A percentile compares a stretch with the other conserved stretches of the same genome.
Evolutionary conservation across 345 rosid genomes (phyloP).

Genomic region (Psidium friedrichsthalianum): DNA sequence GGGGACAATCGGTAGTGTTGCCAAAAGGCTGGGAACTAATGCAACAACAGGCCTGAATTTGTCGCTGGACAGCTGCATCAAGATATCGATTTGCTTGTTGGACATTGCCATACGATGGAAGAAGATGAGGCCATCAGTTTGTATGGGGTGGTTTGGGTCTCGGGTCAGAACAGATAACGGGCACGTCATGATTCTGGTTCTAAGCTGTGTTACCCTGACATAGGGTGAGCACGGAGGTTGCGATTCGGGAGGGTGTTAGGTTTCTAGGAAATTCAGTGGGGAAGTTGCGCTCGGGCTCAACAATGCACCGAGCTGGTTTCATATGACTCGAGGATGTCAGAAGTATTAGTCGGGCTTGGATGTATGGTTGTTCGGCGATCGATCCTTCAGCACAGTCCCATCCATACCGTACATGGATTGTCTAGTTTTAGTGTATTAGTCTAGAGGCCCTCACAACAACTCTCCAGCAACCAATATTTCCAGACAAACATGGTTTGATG

Average conservation of each 20-base stretch:
- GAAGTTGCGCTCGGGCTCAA: conserved; percentile 9
- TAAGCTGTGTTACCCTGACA: conserved; percentile 6
- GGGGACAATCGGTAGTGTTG: conserved; percentile 10
- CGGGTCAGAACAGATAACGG: conserved; percentile 23
- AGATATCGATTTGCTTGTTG: conserved; percentile 7
- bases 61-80: background rate
- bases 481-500: background rate
- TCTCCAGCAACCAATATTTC: background rate
- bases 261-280: conserved; percentile 8
- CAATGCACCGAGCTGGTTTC: conserved; percentile 8
- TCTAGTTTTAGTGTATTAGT: conserved; percentile 9
- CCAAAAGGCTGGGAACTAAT: conserved; percentile 7
- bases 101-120: conserved; percentile 3
- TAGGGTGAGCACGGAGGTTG: background rate
- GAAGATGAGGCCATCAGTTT: background rate
- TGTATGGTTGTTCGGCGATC: conserved; percentile 7
- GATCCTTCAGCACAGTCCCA: conserved; percentile 9
- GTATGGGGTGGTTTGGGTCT: conserved; percentile 8
- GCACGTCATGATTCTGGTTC: conserved; percentile 3
- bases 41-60: conserved; percentile 3
- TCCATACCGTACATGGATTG: conserved; percentile 14
- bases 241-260: conserved; percentile 9
- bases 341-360: background rate
- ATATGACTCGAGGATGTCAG: background rate
- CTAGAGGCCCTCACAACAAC: background rate